A percentile compares a stretch with the other conserved stretches of the same genome.
Evolutionary conservation across 2,329 filamentous ascomycete genomes (phyloP).

Genomic region (Sporothrix globosa): DNA sequence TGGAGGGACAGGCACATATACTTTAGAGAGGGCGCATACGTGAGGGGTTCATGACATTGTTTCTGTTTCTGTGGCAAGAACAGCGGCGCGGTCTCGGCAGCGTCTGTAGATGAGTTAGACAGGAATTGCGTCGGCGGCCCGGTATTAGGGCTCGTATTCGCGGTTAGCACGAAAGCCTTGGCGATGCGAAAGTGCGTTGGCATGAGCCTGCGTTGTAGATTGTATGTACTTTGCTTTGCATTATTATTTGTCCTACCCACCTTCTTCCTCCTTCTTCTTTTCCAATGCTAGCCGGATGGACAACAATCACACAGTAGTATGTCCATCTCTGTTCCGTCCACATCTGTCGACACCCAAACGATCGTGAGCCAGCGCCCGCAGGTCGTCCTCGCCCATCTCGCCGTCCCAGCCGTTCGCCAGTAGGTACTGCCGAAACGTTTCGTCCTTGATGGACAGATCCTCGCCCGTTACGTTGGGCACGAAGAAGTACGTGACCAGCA

Average conservation of each 20-base stretch:
- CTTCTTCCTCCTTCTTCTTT: too few species aligned
- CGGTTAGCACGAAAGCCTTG: too few species aligned
- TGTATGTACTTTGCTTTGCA: background rate
- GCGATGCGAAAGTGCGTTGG: background rate
- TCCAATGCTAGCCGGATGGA: too few species aligned
- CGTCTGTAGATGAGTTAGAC: background rate
- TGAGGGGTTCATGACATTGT: too few species aligned
- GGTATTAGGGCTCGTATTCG: background rate
- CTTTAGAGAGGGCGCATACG: too few species aligned
- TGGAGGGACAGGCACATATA: background rate
- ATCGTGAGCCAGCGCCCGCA: conserved; percentile 28
- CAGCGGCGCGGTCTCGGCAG: too few species aligned
- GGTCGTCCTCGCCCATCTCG: conserved; percentile 35
- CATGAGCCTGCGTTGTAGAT: background rate
- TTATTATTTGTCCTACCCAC: background rate
- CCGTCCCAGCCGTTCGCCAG: conserved; percentile 34
- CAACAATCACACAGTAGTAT: too few species aligned
- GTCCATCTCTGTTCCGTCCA: background rate
- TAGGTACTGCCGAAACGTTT: conserved; percentile 33
- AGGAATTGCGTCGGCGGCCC: background rate
- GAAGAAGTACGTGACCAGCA: conserved; percentile 34
- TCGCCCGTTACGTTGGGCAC: conserved; percentile 32
- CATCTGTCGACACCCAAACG: too few species aligned
- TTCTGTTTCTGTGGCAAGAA: too few species aligned
- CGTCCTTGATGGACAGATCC: conserved; percentile 32